A percentile compares a stretch with the other conserved stretches of the same genome.
These are phyloP conservation scores for Aureobasidium zeae DNA, from an alignment of 2,329 filamentous ascomycete species.

Conservation along the genomic window DNA sequence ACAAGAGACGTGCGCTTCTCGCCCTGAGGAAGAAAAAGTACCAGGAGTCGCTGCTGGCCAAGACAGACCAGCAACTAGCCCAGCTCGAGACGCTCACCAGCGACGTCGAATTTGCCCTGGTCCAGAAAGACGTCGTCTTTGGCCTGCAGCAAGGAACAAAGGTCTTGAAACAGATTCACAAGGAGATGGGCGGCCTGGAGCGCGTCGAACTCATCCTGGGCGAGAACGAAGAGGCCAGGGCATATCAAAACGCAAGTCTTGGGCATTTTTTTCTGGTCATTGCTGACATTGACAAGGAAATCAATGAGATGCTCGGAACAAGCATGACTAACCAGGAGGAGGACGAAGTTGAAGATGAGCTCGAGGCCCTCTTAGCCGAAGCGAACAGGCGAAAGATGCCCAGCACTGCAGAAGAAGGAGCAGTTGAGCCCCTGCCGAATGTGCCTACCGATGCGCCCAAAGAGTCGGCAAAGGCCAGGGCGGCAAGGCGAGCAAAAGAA, in stretches of 20 bases:
- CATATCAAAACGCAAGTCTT: slow-evolving; percentile 69
- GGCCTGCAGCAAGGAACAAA: slow-evolving; percentile 84
- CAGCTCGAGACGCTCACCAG: slow-evolving; percentile 82
- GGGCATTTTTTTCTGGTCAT: not conserved
- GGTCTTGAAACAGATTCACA: slow-evolving; percentile 83
- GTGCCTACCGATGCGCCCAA: slow-evolving; percentile 27
- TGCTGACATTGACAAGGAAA: slow-evolving; percentile 51
- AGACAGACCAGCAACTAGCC: slow-evolving; percentile 89
- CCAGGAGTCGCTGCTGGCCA: slow-evolving; percentile 77
- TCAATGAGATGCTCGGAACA: slow-evolving; percentile 81
- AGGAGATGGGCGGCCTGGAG: slow-evolving; percentile 91
- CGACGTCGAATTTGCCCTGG: slow-evolving; percentile 88
- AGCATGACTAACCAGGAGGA: slow-evolving; percentile 91
- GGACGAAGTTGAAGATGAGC: slow-evolving; percentile 93
- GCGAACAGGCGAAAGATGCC: slow-evolving; percentile 31
- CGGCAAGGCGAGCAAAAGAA: slow-evolving; percentile 23
- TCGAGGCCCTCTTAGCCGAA: slow-evolving; percentile 69
- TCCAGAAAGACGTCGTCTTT: slow-evolving; percentile 93
- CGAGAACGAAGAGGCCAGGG: slow-evolving; percentile 79
- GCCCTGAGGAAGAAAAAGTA: slow-evolving; percentile 94
- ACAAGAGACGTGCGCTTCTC: slow-evolving; percentile 73
- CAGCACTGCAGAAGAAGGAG: slow-evolving; percentile 30
- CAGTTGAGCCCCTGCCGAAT: slow-evolving; percentile 24
- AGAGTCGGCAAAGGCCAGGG: slow-evolving; percentile 23
- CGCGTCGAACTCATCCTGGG: slow-evolving; percentile 92